Conservation (phyloP, 495 filamentous ascomycete genomes). For the Parathielavia hyrcaniae region DNA sequence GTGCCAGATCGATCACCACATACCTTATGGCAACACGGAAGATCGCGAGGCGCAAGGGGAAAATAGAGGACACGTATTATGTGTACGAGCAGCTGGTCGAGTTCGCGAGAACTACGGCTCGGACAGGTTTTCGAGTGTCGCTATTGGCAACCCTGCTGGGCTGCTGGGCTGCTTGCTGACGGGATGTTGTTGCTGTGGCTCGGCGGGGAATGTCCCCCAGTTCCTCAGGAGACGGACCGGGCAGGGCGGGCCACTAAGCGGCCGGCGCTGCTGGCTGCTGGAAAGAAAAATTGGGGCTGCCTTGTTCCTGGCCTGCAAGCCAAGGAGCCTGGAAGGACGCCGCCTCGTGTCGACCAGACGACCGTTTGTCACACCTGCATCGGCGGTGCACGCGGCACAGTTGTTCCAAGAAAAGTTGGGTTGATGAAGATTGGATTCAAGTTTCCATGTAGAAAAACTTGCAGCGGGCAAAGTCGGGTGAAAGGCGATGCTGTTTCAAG, state of each 20-base stretch:
- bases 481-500: slow-evolving; percentile 27
- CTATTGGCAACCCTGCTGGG: slow-evolving; percentile 20
- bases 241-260: slow-evolving; percentile 10
- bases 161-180: slow-evolving; percentile 9
- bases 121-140: not conserved
- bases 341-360: not conserved
- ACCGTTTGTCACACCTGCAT: not conserved
- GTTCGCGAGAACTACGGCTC: too few relatives aligned
- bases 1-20: not conserved
- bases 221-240: slow-evolving; percentile 23
- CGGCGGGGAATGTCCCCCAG: slow-evolving; percentile 10
- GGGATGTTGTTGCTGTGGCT: slow-evolving; percentile 15
- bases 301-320: not conserved
- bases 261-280: slow-evolving; percentile 10
- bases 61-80: not conserved
- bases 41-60: not conserved
- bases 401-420: not conserved
- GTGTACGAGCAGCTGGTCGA: too few relatives aligned
- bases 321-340: not conserved
- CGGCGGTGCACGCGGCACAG: slow-evolving; percentile 14
- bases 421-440: not conserved
- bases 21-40: too few relatives aligned
- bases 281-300: not conserved
- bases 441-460: not conserved
- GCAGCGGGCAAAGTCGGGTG: not conserved